These are phyloP conservation scores for Seminavis robusta DNA, from an alignment of 108 stramenopile species.

Conservation along the genomic window DNA sequence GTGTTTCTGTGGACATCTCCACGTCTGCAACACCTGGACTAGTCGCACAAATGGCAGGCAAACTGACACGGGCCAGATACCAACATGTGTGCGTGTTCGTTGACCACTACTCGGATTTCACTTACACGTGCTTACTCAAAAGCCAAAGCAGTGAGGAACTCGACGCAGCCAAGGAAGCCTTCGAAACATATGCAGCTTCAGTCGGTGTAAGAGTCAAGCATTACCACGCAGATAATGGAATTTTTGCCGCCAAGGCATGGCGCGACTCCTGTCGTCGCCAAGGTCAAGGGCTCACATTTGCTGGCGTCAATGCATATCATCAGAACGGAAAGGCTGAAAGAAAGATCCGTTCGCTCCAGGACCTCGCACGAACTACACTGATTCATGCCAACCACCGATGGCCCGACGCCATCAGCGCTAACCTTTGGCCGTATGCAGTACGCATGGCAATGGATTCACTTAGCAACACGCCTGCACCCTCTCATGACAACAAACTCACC, in stretches of 20 bases:
- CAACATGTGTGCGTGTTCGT: conserved; percentile 35
- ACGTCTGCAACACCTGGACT: conserved; percentile 40
- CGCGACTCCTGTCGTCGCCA: conserved; percentile 4
- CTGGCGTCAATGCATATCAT: conserved; percentile 49
- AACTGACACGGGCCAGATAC: conserved; percentile 30
- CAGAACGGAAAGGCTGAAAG: conserved; percentile 49
- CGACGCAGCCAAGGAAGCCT: conserved; percentile 33
- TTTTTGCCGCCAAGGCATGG: conserved; percentile 31
- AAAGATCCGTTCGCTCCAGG: conserved; percentile 30
- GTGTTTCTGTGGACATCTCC: conserved; percentile 44
- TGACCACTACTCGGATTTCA: conserved; percentile 15
- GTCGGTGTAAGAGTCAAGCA: conserved; percentile 13
- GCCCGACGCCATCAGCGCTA: conserved; percentile 23
- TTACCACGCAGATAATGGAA: conserved; percentile 66
- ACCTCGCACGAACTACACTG: conserved; percentile 42
- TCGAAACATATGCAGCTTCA: conserved; percentile 19
- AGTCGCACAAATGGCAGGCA: conserved; percentile 40
- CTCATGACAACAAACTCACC: not conserved
- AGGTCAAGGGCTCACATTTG: conserved; percentile 33
- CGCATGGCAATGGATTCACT: conserved; percentile 23
- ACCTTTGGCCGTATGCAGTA: conserved; percentile 56
- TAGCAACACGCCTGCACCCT: conserved; percentile 14
- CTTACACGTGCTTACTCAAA: conserved; percentile 32
- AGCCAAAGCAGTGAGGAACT: conserved; percentile 23
- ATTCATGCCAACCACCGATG: conserved; percentile 41